phyloP scores from a whole-genome alignment of 177 flowering plant genomes.

The Vitis hybrid region DNA sequence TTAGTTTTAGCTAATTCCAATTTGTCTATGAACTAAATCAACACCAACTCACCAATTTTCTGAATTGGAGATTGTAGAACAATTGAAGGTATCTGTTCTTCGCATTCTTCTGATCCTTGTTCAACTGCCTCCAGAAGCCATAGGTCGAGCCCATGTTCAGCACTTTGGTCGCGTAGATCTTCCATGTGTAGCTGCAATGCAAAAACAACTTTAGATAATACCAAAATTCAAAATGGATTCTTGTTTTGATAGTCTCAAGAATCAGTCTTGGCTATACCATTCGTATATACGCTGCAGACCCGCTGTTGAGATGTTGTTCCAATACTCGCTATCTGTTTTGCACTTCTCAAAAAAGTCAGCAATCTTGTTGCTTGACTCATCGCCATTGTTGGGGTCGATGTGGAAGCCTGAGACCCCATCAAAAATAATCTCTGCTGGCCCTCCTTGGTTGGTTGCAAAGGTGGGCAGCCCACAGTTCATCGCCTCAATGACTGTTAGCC shows the following conservation, averaged over 20 bases:
- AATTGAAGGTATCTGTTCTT: constrained; percentile 72
- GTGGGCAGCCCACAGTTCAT: constrained; percentile 88
- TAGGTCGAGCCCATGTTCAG: constrained; percentile 85
- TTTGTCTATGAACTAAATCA: background rate
- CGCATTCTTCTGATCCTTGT: constrained; percentile 68
- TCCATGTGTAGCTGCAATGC: constrained; percentile 90
- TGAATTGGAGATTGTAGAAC: constrained; percentile 76
- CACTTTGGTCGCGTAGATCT: constrained; percentile 78
- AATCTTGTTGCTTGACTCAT: constrained; percentile 64
- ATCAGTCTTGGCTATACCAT: constrained; percentile 38
- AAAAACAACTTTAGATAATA: background rate
- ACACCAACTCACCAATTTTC: constrained; percentile 51
- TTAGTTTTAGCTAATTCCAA: background rate
- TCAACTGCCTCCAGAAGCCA: constrained; percentile 74
- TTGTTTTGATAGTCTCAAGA: background rate
- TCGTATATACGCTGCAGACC: constrained; percentile 70
- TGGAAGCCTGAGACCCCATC: constrained; percentile 82
- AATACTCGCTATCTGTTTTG: constrained; percentile 46
- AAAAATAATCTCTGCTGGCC: constrained; percentile 85
- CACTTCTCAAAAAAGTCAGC: constrained; percentile 82
- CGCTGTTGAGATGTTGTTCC: constrained; percentile 56
- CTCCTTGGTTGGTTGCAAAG: constrained; percentile 85
- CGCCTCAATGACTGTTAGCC: constrained; percentile 85
- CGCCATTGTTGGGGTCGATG: constrained; percentile 75
- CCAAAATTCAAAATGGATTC: background rate